These are phyloP conservation scores for Corymbia maculata DNA, from an alignment of 345 rosid species.

Conservation along the genomic window DNA sequence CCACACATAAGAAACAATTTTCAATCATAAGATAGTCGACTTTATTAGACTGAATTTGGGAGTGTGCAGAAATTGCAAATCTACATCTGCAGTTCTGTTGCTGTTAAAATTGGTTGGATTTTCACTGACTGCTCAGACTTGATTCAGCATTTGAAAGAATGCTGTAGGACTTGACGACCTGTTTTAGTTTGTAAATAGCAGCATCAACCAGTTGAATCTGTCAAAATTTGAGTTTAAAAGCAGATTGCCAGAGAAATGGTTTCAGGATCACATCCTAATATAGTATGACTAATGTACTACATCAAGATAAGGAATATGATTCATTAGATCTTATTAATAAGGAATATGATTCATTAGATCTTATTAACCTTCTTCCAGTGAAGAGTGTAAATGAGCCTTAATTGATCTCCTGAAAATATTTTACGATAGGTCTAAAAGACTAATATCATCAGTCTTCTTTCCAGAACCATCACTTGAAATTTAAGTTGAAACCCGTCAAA, in stretches of 20 bases:
- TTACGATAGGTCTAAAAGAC: not conserved
- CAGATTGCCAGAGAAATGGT: not conserved
- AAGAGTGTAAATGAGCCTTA: not conserved
- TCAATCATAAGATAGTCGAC: not conserved
- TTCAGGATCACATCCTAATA: not conserved
- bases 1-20: not conserved
- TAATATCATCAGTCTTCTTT: not conserved
- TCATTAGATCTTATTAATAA: not conserved
- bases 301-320: not conserved
- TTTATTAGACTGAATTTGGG: not conserved
- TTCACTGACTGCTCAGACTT: not conserved
- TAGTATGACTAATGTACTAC: not conserved
- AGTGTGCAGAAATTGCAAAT: not conserved
- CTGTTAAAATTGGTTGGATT: not conserved
- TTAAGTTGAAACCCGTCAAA: not conserved
- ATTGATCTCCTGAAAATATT: not conserved
- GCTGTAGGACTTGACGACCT: not conserved
- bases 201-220: not conserved
- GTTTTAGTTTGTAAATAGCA: not conserved
- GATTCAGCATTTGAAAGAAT: not conserved
- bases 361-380: not conserved
- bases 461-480: not conserved
- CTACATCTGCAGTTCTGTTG: not conserved
- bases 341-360: not conserved
- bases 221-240: not conserved